Conservation (phyloP, 495 filamentous ascomycete species). For the Hypoxylon lenormandii region DNA sequence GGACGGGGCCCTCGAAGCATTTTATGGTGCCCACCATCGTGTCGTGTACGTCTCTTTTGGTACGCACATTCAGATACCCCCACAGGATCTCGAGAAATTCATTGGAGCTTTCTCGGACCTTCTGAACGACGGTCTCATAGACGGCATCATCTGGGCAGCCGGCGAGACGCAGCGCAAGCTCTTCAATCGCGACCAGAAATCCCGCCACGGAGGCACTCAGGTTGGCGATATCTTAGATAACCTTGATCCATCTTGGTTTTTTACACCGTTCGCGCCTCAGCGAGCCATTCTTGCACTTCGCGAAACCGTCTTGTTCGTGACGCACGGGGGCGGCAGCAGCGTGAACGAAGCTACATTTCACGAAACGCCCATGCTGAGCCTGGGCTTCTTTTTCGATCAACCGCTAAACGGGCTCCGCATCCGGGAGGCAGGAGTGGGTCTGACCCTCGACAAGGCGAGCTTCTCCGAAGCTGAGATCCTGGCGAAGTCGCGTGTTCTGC, state of each 20-base stretch:
- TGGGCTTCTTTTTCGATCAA: constrained; percentile 56
- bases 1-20: constrained; percentile 33
- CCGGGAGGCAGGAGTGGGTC: constrained; percentile 47
- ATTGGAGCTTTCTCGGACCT: constrained; percentile 42
- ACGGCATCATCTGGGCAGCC: constrained; percentile 57
- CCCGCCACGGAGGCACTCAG: constrained; percentile 3
- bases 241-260: constrained; percentile 44
- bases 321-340: constrained; percentile 53
- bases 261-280: constrained; percentile 52
- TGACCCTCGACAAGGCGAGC: constrained; percentile 48
- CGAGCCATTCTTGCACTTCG: constrained; percentile 52
- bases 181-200: constrained; percentile 30
- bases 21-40: constrained; percentile 38
- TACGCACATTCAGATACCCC: constrained; percentile 53
- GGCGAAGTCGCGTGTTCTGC: constrained; percentile 40
- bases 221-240: constrained; percentile 46
- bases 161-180: constrained; percentile 36
- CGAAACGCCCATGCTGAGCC: constrained; percentile 50
- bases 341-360: constrained; percentile 57
- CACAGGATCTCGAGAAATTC: constrained; percentile 44
- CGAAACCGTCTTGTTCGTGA: constrained; percentile 50
- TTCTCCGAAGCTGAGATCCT: constrained; percentile 52
- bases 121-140: constrained; percentile 48
- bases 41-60: constrained; percentile 57
- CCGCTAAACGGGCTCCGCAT: constrained; percentile 50